Evolutionary conservation across 345 rosid genomes (phyloP), one percentile per base, ranked within the genome.

Genomic region (Passiflora organensis): DNA sequence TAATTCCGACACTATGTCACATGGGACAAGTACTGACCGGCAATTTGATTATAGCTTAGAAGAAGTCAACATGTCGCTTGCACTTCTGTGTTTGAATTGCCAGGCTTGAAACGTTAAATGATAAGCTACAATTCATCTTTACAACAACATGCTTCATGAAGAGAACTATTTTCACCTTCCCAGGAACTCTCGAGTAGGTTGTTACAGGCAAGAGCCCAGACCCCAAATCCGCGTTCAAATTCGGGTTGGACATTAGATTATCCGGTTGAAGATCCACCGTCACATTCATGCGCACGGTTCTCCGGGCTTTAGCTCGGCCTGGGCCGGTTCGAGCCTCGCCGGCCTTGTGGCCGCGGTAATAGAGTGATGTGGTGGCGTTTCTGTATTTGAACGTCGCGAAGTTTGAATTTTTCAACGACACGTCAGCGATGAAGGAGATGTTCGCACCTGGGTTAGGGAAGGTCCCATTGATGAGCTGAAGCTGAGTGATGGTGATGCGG

Each of bases 311-410:
- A 6, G 87, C 75, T 15, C 51, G 55, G 6, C 95, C 95, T 13
- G 83, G 76, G 0, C 87, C 96, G 0, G 87, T 90, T 34, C 70
- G 75, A 0, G 84, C 96, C 77, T 85, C 91, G 0, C 97, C 97
- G 10, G 80, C 82, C 28, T 77, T 32, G 23, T 16, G 22, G 32
- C 84, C 86, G 1, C 59, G 77, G 75, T 85, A 82, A 68, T 70
- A 82, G 17, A 87, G 68, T n/a, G 71, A 56, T 0, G 97, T 78
- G 18, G 82, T 76, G 10, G 95, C 85, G 79, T 79, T 83, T 0
- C 44, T 51, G 36, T 81, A 83, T 74, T 39, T 85, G 77, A 85
- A 91, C 5, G 97, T 80, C 4, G 85, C 91, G 2, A 62, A 18
- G 65, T 85, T 91, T 0, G 91, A 87, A 52, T 87, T 91, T 53